These are phyloP conservation scores for Debaryomyces udenii DNA, from an alignment of 1,139 yeast genomes.

Conservation along the genomic window DNA sequence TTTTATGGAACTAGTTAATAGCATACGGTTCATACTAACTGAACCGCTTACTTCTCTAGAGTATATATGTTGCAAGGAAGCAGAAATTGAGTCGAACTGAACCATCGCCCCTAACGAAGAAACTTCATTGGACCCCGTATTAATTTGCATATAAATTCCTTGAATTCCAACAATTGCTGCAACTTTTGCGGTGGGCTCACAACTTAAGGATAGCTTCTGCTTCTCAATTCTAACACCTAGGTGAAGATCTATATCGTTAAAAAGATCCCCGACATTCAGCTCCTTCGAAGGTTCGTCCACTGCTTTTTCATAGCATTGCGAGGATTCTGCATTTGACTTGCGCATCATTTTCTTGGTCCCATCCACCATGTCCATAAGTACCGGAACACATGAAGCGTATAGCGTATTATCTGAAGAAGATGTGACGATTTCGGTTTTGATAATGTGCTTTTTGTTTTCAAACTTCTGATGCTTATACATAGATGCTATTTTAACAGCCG, in stretches of 20 bases:
- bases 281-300: slow-evolving; percentile 19
- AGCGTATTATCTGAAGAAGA: slow-evolving; percentile 76
- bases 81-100: slow-evolving; percentile 55
- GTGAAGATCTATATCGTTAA: slow-evolving; percentile 62
- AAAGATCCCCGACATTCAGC: slow-evolving; percentile 39
- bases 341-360: slow-evolving; percentile 47
- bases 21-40: slow-evolving; percentile 54
- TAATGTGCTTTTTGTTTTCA: slow-evolving; percentile 40
- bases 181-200: slow-evolving; percentile 92
- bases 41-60: slow-evolving; percentile 89
- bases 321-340: slow-evolving; percentile 13
- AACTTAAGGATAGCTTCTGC: slow-evolving; percentile 76
- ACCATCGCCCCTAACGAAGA: slow-evolving; percentile 46
- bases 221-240: slow-evolving; percentile 67
- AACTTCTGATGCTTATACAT: slow-evolving; percentile 32
- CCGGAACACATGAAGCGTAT: slow-evolving; percentile 78
- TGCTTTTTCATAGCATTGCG: slow-evolving; percentile 11
- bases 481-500: slow-evolving; percentile 64
- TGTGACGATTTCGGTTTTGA: slow-evolving; percentile 59
- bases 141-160: slow-evolving; percentile 60
- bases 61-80: slow-evolving; percentile 85
- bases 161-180: slow-evolving; percentile 80
- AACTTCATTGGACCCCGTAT: slow-evolving; percentile 49
- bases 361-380: slow-evolving; percentile 59
- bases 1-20: slow-evolving; percentile 43